These are phyloP conservation scores for Fraxinus cuspidata DNA, from an alignment of 257 asterid species.

Conservation along the genomic window DNA sequence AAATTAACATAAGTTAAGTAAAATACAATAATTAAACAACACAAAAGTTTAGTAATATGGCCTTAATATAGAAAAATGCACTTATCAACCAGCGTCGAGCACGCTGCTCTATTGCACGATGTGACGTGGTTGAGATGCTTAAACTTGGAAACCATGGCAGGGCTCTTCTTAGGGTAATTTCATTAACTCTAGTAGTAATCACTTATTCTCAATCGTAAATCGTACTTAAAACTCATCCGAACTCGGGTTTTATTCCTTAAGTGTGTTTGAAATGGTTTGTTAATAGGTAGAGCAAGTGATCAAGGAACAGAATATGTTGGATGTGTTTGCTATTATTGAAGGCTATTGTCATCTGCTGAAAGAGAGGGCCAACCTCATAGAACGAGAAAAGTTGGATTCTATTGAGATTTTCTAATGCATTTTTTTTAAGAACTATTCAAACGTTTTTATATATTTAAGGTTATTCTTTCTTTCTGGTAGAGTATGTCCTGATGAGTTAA, in stretches of 20 bases:
- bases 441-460: not conserved
- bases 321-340: conserved; percentile 63
- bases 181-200: not conserved
- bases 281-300: conserved; percentile 81
- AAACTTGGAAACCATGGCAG: conserved; percentile 52
- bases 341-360: conserved; percentile 59
- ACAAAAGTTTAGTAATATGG: too few species aligned
- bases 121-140: conserved; percentile 73
- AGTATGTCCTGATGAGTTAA: conserved; percentile 73
- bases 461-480: conserved; percentile 34
- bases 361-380: conserved; percentile 64
- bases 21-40: too few species aligned
- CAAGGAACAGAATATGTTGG: conserved; percentile 84
- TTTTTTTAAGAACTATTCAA: not conserved
- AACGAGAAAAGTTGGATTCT: conserved; percentile 56
- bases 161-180: conserved; percentile 74
- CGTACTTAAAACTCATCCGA: not conserved
- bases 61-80: too few species aligned
- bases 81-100: too few species aligned
- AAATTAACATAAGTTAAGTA: too few species aligned
- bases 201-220: not conserved
- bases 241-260: not conserved
- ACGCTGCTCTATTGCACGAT: conserved; percentile 55
- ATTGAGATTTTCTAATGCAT: not conserved
- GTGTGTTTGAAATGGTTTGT: not conserved